A percentile compares a stretch with the other conserved stretches of the same genome.
Conservation (phyloP, 352 stramenopile genomes). For the Phytophthora hybrid region DNA sequence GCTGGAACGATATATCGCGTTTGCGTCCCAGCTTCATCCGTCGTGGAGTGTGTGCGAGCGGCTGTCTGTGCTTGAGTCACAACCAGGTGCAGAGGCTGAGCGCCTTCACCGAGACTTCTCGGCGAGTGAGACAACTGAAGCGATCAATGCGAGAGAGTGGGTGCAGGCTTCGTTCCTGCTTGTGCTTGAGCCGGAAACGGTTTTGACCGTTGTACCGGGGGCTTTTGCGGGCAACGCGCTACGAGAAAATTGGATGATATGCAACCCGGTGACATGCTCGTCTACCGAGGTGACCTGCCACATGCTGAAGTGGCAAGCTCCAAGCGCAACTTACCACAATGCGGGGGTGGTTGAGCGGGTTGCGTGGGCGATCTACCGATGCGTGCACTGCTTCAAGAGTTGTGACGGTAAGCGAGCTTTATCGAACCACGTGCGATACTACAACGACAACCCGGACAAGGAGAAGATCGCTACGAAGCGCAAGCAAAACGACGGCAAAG, state of each 20-base stretch:
- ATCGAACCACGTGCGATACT: constrained; percentile 2
- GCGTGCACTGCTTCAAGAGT: not conserved
- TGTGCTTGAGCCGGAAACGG: too few species aligned
- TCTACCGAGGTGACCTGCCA: not conserved
- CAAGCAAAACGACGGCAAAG: constrained; percentile 12
- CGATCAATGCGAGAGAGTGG: too few species aligned
- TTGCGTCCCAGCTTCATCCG: not conserved
- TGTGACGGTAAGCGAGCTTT: not conserved
- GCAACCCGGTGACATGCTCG: not conserved
- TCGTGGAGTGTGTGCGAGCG: not conserved
- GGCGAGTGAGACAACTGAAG: too few species aligned
- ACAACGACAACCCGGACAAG: constrained; percentile 1
- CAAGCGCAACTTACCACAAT: not conserved
- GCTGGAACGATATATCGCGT: not conserved
- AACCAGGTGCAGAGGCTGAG: not conserved
- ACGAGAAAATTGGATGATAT: not conserved
- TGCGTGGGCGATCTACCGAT: not conserved
- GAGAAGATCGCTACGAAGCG: not conserved
- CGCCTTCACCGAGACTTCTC: not conserved
- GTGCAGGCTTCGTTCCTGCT: too few species aligned
- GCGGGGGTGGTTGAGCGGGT: not conserved
- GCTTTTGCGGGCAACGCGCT: not conserved
- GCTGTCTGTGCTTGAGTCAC: not conserved
- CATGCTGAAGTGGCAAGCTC: not conserved
- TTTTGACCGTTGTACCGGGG: not conserved